These are phyloP conservation scores for Backusella liffmaniae DNA, from an alignment of 192 early-diverging fungal genomes.

Conservation along the genomic window DNA sequence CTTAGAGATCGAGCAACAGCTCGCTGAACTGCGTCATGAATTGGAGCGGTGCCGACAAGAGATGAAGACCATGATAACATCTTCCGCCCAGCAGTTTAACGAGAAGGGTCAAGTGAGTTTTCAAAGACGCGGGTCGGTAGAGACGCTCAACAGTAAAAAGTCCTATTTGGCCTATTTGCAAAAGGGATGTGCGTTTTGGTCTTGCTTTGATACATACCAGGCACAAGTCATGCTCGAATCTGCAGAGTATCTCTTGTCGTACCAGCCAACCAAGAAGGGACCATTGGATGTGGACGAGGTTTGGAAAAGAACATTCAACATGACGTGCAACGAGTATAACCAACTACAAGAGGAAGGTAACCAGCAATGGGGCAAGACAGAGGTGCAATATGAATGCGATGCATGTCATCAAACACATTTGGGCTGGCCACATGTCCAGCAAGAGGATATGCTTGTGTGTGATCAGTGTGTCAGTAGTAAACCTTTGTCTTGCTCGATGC, in stretches of 20 bases:
- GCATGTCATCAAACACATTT: not conserved
- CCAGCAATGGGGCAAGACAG: not conserved
- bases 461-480: not conserved
- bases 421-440: constrained; percentile 3
- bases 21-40: not conserved
- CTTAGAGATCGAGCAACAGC: not conserved
- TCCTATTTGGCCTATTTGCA: not conserved
- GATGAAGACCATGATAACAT: not conserved
- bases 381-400: not conserved
- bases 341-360: not conserved
- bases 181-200: constrained; percentile 5
- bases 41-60: not conserved
- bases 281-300: not conserved
- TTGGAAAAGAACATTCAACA: not conserved
- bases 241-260: not conserved
- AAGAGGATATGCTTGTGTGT: not conserved
- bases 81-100: not conserved
- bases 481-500: not conserved
- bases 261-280: not conserved
- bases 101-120: not conserved
- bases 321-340: not conserved
- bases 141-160: not conserved
- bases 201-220: constrained; percentile 8
- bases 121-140: not conserved
- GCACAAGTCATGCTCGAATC: not conserved